Evolutionary conservation across 179 eudicot species (phyloP), one percentile per base, ranked within the genome.

Genomic region (Pouteria campechiana): DNA sequence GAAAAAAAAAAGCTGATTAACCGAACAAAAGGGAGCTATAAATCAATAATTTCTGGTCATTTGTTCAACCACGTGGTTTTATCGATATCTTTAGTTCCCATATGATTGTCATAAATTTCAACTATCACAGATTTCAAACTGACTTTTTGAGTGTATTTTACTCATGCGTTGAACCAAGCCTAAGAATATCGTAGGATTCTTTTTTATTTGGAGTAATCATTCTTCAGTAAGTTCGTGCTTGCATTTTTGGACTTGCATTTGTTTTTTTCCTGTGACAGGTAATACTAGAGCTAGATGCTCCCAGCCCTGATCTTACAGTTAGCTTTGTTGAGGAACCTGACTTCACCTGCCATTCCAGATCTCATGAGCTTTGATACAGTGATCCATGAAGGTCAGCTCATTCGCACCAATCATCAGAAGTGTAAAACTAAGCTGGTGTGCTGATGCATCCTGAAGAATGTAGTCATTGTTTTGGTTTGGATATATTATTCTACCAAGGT

Each of bases 281-380:
- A 29, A 58, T 86, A 34, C 70, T 90, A 22, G 98, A 90, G 75
- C 52, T 86, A 29, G 95, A 90, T 12, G 48, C 73, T 29, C 71
- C 87, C 23, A 63, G 62, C 39, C 45, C 73, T n/a, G 68, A 82
- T 47, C 79, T 81, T n/a, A 42, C 18, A 31, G 52, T 81, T 60
- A 68, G 48, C 63, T 81, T 77, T 28, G 77, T 74, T 48, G 68
- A 67, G 38, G 68, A 70, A 8, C 68, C 78, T 14, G 74, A 74
- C 51, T 86, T 66, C 60, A 59, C 67, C 6, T 90, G 57, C 19
- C 47, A 41, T 36, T 52, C 52, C 7, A 64, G 41, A 37, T 29
- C 47, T 49, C 55, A 45, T 38, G 69, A 52, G 15, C 60, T 66
- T 21, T 75, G 58, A 56, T 38, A 12, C 31, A 15, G 7, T 41